phyloP scores from a whole-genome alignment of 805 yeast genomes.

The Yamadazyma kitorensis region DNA sequence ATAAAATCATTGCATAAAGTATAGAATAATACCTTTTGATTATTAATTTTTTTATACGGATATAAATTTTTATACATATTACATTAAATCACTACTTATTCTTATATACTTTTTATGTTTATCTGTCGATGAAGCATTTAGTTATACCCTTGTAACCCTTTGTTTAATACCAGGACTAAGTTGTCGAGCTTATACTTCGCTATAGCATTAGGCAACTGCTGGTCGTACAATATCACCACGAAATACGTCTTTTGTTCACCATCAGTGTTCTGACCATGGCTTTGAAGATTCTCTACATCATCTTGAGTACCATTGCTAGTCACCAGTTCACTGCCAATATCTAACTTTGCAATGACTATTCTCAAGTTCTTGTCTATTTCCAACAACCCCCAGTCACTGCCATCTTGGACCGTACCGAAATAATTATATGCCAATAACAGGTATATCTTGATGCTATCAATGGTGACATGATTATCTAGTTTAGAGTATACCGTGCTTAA shows the following conservation, averaged over 20 bases:
- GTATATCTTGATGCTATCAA: constrained; percentile 32
- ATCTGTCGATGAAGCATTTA: not conserved
- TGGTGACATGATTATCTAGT: constrained; percentile 13
- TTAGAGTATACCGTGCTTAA: constrained; percentile 33
- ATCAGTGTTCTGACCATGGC: no score
- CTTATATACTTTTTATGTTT: no score
- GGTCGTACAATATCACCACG: constrained; percentile 31
- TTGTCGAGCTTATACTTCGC: constrained; percentile 38
- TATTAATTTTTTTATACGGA: no score
- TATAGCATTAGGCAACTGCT: constrained; percentile 24
- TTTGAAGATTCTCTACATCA: constrained; percentile 14
- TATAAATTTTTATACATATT: no score
- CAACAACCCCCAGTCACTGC: constrained; percentile 10
- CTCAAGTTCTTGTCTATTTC: constrained; percentile 25
- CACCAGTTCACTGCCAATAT: constrained; percentile 2
- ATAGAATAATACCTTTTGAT: no score
- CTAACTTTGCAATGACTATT: constrained; percentile 24
- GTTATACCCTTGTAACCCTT: constrained; percentile 33
- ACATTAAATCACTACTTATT: no score
- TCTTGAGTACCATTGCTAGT: constrained; percentile 8
- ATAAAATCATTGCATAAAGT: no score
- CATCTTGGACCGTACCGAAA: constrained; percentile 9
- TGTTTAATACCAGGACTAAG: constrained; percentile 24
- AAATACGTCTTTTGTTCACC: no score
- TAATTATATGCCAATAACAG: constrained; percentile 34